Evolutionary conservation across 192 early-diverging fungal species (phyloP).

Genomic region (Coemansia sp.): DNA sequence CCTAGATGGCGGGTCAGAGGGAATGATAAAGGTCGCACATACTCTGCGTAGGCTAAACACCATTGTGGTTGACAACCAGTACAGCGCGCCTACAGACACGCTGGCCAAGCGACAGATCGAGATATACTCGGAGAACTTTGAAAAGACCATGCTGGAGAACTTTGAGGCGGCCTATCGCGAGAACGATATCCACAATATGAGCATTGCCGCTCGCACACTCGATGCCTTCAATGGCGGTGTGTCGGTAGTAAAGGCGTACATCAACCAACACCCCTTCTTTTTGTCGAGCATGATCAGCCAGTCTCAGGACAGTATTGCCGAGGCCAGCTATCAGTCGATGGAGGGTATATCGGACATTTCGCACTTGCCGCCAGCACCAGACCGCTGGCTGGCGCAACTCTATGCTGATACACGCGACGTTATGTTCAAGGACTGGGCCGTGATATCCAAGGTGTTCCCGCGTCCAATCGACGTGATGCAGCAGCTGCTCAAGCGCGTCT

Average conservation of each 20-base stretch:
- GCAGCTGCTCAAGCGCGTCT: conserved; percentile 91
- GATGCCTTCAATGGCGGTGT: conserved; percentile 96
- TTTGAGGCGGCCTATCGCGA: conserved; percentile 88
- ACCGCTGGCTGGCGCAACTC: conserved; percentile 74
- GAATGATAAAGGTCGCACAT: conserved; percentile 86
- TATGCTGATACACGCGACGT: conserved; percentile 84
- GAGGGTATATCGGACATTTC: conserved; percentile 51
- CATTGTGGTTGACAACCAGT: conserved; percentile 60
- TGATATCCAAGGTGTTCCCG: conserved; percentile 94
- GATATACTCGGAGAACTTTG: conserved; percentile 90
- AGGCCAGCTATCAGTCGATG: conserved; percentile 53
- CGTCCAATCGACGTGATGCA: conserved; percentile 90
- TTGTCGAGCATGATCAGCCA: conserved; percentile 78
- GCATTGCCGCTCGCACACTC: conserved; percentile 80
- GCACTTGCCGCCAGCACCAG: conserved; percentile 64
- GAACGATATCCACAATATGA: conserved; percentile 72
- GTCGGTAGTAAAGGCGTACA: conserved; percentile 92
- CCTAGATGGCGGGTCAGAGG: conserved; percentile 75
- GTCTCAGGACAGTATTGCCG: conserved; percentile 55
- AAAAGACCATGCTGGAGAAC: conserved; percentile 82
- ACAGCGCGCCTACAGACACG: conserved; percentile 41
- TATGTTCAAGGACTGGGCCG: conserved; percentile 84
- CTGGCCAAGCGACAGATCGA: conserved; percentile 87
- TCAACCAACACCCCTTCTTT: conserved; percentile 98
- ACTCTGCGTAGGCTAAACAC: conserved; percentile 84